phyloP scores from a whole-genome alignment of 495 filamentous ascomycete species.

The Annulohypoxylon stygium region DNA sequence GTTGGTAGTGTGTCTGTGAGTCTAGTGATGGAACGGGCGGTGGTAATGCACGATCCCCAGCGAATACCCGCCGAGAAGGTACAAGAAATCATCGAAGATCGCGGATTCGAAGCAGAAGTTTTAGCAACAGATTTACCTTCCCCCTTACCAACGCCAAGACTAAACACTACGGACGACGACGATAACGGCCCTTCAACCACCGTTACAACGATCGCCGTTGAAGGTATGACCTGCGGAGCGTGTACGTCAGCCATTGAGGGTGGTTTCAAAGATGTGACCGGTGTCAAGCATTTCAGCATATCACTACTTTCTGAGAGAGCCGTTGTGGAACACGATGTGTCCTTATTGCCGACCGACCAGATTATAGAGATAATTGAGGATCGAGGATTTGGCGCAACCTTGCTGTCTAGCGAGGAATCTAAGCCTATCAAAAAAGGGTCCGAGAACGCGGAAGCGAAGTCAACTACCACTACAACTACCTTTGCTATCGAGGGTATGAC shows the following conservation, averaged over 20 bases:
- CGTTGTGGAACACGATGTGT: conserved; percentile 85
- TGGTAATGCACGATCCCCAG: conserved; percentile 87
- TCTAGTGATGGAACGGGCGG: conserved; percentile 91
- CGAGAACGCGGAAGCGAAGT: conserved; percentile 29
- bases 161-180: conserved; percentile 37
- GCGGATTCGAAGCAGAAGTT: conserved; percentile 95
- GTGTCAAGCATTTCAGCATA: conserved; percentile 89
- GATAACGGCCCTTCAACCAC: conserved; percentile 56
- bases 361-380: conserved; percentile 90
- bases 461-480: conserved; percentile 75
- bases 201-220: conserved; percentile 85
- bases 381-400: conserved; percentile 86
- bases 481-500: conserved; percentile 97
- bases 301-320: conserved; percentile 93
- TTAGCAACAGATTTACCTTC: conserved; percentile 80
- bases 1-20: conserved; percentile 88
- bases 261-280: conserved; percentile 81
- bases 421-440: conserved; percentile 51
- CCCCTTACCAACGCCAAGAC: conserved; percentile 51
- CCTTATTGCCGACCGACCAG: conserved; percentile 73
- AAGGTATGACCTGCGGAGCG: conserved; percentile 97
- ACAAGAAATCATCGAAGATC: conserved; percentile 88
- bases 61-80: conserved; percentile 79
- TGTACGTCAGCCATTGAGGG: conserved; percentile 92
- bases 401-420: conserved; percentile 69